Evolutionary conservation across 2,329 filamentous ascomycete species (phyloP).

Genomic region (Sarocladium brachiariae): DNA sequence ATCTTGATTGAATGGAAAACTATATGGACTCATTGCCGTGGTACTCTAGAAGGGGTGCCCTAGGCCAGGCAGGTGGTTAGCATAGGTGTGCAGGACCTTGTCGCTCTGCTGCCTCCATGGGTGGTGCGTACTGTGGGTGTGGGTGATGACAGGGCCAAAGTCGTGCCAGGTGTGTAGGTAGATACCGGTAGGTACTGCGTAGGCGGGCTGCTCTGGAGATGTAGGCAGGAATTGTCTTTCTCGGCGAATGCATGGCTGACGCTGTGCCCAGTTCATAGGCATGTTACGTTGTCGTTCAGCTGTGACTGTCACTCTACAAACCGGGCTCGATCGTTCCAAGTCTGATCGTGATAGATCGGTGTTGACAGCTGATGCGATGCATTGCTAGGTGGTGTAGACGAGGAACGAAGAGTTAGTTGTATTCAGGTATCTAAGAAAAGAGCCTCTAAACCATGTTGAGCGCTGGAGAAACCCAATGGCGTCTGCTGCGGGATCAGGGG

Average conservation of each 20-base stretch:
- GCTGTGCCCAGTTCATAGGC: too few species aligned
- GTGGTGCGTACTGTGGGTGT: too few species aligned
- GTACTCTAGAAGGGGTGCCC: too few species aligned
- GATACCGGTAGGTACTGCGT: too few species aligned
- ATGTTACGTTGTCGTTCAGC: too few species aligned
- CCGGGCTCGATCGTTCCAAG: neutral
- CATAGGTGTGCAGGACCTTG: too few species aligned
- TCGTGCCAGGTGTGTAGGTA: neutral
- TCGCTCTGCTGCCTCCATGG: neutral
- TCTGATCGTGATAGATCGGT: neutral
- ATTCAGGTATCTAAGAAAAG: neutral
- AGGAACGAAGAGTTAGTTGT: neutral
- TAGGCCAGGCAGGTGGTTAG: too few species aligned
- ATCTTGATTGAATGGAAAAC: too few species aligned
- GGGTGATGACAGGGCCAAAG: neutral
- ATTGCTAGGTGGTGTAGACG: neutral
- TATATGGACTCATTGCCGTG: too few species aligned
- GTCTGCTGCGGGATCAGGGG: neutral
- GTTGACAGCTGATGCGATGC: neutral
- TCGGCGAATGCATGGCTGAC: constrained; percentile 1
- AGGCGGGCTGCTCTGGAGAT: too few species aligned
- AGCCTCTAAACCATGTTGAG: constrained; percentile 7
- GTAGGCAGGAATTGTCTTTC: neutral
- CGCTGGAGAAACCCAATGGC: constrained; percentile 2
- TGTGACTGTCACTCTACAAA: too few species aligned